Evolutionary conservation across 2,329 filamentous ascomycete genomes (phyloP).

Genomic region (Westerdykella sp.): DNA sequence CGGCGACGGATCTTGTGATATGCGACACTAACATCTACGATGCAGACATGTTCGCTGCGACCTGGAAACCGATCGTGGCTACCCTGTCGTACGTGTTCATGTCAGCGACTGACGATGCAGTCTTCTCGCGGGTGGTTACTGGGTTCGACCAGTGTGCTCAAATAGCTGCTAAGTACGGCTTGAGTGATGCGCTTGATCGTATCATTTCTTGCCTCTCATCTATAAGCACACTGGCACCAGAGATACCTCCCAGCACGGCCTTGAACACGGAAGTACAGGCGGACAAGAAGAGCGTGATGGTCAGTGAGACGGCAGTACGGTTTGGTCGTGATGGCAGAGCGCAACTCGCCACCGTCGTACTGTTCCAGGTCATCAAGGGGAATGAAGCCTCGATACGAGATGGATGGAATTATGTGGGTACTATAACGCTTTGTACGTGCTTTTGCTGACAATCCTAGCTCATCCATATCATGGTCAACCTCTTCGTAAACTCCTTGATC

Average conservation of each 20-base stretch:
- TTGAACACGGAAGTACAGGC: slow-evolving; percentile 95
- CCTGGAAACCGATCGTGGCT: slow-evolving; percentile 90
- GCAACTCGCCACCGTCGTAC: slow-evolving; percentile 86
- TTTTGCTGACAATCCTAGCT: slow-evolving; percentile 54
- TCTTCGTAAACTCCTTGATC: slow-evolving; percentile 92
- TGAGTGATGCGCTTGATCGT: slow-evolving; percentile 83
- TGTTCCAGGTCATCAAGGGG: slow-evolving; percentile 84
- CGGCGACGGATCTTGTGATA: slow-evolving; percentile 64
- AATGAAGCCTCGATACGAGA: slow-evolving; percentile 71
- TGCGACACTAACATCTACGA: slow-evolving; percentile 94
- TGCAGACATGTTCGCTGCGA: slow-evolving; percentile 93
- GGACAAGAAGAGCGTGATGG: slow-evolving; percentile 91
- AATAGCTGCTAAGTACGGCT: slow-evolving; percentile 77
- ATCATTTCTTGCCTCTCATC: slow-evolving; percentile 85
- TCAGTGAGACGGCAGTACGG: slow-evolving; percentile 93
- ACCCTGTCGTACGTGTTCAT: slow-evolving; percentile 98
- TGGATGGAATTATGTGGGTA: slow-evolving; percentile 71
- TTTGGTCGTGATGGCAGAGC: slow-evolving; percentile 91
- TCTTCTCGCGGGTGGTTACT: slow-evolving; percentile 86
- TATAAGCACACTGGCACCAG: slow-evolving; percentile 80
- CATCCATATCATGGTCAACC: slow-evolving; percentile 85
- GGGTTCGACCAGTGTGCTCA: slow-evolving; percentile 95
- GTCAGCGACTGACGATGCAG: slow-evolving; percentile 93
- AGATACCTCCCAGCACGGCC: slow-evolving; percentile 69
- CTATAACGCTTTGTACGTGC: background rate